Percentiles rank a stretch among this genome's conserved stretches.
Conservation (phyloP, 768 basidiomycete genomes). For the Suillus bovinus region DNA sequence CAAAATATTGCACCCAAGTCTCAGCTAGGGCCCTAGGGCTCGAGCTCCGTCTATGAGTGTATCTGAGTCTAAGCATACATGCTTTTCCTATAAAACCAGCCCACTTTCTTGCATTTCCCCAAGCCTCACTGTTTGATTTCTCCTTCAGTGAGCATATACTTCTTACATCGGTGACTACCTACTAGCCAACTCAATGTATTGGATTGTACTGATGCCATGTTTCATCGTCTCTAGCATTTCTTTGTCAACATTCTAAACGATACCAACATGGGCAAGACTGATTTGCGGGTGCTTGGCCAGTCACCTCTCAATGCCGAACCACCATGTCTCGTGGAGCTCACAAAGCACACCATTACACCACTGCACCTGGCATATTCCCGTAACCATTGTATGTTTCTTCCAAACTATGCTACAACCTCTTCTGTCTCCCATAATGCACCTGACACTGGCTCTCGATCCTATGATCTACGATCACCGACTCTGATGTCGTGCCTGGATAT, state of each 20-base stretch:
- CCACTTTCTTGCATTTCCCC: neutral
- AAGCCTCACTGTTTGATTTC: neutral
- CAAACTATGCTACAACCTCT: neutral
- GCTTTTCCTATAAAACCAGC: neutral
- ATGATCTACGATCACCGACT: neutral
- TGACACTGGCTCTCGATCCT: conserved; percentile 3
- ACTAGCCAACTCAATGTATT: neutral
- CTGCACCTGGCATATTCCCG: conserved; percentile 67
- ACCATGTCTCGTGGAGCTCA: conserved; percentile 54
- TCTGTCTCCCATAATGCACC: neutral
- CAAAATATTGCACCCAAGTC: neutral
- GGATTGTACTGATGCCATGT: neutral
- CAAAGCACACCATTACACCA: conserved; percentile 49
- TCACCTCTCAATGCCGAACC: conserved; percentile 76
- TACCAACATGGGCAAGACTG: conserved; percentile 21
- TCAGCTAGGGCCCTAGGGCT: neutral
- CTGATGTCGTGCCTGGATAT: conserved; percentile 31
- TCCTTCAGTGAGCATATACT: neutral
- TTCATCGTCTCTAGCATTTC: neutral
- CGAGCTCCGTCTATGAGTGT: neutral
- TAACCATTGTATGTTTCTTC: conserved; percentile 65
- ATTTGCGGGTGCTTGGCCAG: conserved; percentile 23
- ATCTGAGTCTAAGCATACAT: neutral
- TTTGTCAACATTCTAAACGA: neutral
- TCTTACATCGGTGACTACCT: neutral